Percentiles rank a stretch among this genome's conserved stretches.
phyloP scores from a whole-genome alignment of 768 basidiomycete genomes.

The Trametes gibbosa region DNA sequence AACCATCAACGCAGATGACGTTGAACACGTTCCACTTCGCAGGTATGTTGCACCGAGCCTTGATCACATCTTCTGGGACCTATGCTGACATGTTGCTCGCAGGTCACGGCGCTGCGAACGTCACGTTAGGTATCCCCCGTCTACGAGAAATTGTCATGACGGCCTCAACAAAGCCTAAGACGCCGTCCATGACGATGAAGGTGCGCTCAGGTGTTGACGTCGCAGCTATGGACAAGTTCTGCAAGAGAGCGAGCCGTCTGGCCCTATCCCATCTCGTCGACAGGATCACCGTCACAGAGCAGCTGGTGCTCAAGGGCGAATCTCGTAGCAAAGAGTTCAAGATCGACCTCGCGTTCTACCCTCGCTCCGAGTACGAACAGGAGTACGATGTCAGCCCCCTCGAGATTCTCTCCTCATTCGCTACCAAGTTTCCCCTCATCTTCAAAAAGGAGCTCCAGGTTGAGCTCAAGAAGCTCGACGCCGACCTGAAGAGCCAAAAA shows the following conservation, averaged over 20 bases:
- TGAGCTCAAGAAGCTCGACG: constrained; percentile 84
- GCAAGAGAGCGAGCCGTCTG: constrained; percentile 84
- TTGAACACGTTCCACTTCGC: constrained; percentile 99
- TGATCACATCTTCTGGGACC: background rate
- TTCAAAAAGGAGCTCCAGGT: constrained; percentile 83
- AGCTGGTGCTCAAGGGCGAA: constrained; percentile 60
- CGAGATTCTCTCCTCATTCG: constrained; percentile 74
- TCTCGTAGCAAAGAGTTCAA: constrained; percentile 78
- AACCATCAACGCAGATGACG: constrained; percentile 99
- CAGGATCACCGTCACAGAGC: constrained; percentile 76
- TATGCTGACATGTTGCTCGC: constrained; percentile 5
- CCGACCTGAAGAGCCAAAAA: constrained; percentile 75
- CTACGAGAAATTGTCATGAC: constrained; percentile 99
- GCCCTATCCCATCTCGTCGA: constrained; percentile 88
- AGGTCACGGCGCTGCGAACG: constrained; percentile 99
- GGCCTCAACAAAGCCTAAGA: constrained; percentile 92
- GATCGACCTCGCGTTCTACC: constrained; percentile 83
- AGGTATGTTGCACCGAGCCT: constrained; percentile 45
- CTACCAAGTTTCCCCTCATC: constrained; percentile 69
- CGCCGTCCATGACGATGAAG: constrained; percentile 92
- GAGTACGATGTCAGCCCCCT: constrained; percentile 76
- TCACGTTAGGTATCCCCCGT: constrained; percentile 98
- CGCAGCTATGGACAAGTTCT: constrained; percentile 69
- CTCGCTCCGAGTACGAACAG: constrained; percentile 72
- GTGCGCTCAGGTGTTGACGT: constrained; percentile 51